Evolutionary conservation across 495 filamentous ascomycete genomes (phyloP).

Genomic region (Aspergillus bertholletiae): DNA sequence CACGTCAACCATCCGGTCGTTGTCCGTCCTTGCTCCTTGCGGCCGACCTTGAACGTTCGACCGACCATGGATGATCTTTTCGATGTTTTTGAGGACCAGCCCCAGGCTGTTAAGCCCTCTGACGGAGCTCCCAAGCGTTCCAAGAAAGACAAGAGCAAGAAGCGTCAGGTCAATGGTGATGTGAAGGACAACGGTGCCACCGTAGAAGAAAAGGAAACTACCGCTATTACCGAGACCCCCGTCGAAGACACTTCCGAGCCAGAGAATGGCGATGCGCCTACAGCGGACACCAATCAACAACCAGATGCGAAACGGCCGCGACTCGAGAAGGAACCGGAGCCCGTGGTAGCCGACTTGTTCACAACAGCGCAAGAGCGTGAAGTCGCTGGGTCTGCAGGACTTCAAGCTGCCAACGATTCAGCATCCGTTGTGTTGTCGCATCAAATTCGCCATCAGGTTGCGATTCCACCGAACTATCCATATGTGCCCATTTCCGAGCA

Average conservation of each 20-base stretch:
- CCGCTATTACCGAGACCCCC: constrained; percentile 13
- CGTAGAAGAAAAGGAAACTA: constrained; percentile 42
- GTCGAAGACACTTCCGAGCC: constrained; percentile 13
- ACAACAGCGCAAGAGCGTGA: constrained; percentile 94
- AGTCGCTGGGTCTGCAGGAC: constrained; percentile 75
- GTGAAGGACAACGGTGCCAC: constrained; percentile 52
- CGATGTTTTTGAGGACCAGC: constrained; percentile 73
- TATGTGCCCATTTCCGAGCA: constrained; percentile 92
- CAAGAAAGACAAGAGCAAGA: constrained; percentile 66
- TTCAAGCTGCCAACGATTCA: constrained; percentile 64
- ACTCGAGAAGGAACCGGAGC: constrained; percentile 67
- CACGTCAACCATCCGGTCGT: constrained; percentile 8
- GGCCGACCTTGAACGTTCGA: constrained; percentile 11
- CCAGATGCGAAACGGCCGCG: constrained; percentile 71
- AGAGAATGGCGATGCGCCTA: constrained; percentile 18
- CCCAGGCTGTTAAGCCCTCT: constrained; percentile 37
- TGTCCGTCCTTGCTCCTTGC: constrained; percentile 5
- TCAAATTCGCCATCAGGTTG: constrained; percentile 97
- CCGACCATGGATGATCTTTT: constrained; percentile 75
- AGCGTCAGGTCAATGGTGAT: constrained; percentile 77
- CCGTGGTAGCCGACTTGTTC: constrained; percentile 89
- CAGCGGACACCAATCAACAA: constrained; percentile 34
- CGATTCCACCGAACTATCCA: constrained; percentile 86
- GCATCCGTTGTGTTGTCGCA: constrained; percentile 78
- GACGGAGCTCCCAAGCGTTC: constrained; percentile 30